Conservation (phyloP, 768 basidiomycete species). For the Boletus rubescentipes region DNA sequence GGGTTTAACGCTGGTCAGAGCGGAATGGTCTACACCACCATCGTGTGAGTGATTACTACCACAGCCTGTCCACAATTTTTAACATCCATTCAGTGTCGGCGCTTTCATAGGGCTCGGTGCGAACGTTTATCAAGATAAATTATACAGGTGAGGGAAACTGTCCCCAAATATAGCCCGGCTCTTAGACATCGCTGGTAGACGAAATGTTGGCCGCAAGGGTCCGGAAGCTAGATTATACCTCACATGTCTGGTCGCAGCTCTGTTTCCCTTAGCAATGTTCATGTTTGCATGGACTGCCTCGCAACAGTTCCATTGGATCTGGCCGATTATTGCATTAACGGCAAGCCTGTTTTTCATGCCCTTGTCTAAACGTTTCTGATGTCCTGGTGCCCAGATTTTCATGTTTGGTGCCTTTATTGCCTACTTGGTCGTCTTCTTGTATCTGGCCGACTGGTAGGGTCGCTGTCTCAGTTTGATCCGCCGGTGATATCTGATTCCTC, state of each 20-base stretch:
- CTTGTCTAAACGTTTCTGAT: neutral
- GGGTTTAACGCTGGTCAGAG: conserved; percentile 58
- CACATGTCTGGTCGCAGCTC: conserved; percentile 51
- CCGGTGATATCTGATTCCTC: neutral
- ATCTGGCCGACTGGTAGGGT: conserved; percentile 58
- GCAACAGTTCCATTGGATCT: conserved; percentile 58
- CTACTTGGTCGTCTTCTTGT: conserved; percentile 55
- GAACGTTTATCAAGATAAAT: conserved; percentile 45
- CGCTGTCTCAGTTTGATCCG: neutral
- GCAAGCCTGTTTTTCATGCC: neutral
- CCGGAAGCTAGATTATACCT: conserved; percentile 60
- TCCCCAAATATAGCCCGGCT: neutral
- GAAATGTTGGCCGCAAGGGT: conserved; percentile 32
- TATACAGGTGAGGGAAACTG: conserved; percentile 41
- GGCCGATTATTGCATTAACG: conserved; percentile 21
- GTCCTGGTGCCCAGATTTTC: conserved; percentile 37
- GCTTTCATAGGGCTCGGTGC: conserved; percentile 43
- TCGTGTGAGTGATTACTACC: conserved; percentile 42
- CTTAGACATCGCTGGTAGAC: conserved; percentile 26
- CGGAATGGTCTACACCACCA: conserved; percentile 57
- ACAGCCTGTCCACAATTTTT: neutral
- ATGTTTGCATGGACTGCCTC: conserved; percentile 71
- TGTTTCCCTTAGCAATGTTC: conserved; percentile 59
- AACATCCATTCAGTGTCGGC: conserved; percentile 45
- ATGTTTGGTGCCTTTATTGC: conserved; percentile 51